Conservation (phyloP, 78 protist genomes). For the Dictyostelium purpureum region DNA sequence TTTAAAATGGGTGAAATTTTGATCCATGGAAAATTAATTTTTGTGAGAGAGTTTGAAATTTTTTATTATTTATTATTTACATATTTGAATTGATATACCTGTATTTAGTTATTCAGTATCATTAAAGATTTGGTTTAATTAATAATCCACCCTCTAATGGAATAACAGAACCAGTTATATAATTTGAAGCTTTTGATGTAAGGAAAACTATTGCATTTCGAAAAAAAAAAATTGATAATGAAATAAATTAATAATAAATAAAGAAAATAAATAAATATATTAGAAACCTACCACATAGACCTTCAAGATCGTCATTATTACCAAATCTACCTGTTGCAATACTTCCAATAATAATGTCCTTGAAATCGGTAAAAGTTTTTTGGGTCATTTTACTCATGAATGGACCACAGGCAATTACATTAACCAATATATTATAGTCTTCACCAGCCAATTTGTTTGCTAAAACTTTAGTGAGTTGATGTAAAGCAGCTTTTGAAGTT, state of each 20-base stretch:
- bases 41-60: no score
- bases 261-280: background rate
- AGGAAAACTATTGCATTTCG: background rate
- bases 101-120: no score
- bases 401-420: constrained; percentile 80
- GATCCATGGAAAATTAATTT: no score
- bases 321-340: constrained; percentile 61
- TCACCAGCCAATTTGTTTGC: constrained; percentile 69
- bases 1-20: no score
- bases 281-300: constrained; percentile 13
- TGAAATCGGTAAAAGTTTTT: constrained; percentile 23
- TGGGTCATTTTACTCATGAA: constrained; percentile 71
- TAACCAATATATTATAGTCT: constrained; percentile 71
- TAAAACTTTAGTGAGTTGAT: constrained; percentile 60
- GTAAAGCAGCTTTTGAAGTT: constrained; percentile 82
- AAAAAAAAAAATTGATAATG: no score
- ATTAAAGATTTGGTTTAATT: constrained; percentile 33
- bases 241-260: no score
- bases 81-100: no score
- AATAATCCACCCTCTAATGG: constrained; percentile 81
- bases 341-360: constrained; percentile 4
- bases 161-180: constrained; percentile 78
- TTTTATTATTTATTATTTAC: no score
- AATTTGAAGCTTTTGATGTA: background rate
- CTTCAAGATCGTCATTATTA: constrained; percentile 67